Evolutionary conservation across 495 filamentous ascomycete species (phyloP), one percentile per base, ranked within the genome.

Genomic region (Xylaria grammica): DNA sequence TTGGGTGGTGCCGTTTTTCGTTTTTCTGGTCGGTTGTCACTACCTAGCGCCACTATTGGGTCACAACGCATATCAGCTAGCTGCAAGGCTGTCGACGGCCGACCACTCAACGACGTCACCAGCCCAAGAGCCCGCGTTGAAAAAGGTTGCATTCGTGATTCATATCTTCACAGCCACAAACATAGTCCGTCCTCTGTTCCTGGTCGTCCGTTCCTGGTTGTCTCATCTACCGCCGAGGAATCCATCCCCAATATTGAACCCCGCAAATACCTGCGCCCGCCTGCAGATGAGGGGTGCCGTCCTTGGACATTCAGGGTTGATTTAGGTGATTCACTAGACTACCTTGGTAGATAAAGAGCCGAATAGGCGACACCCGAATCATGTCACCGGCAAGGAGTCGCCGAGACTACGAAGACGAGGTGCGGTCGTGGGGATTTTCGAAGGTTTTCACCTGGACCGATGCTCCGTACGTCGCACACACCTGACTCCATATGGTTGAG

Each of bases 371-470:
- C 27, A 52, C 36, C 15, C 46, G 15, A 19, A 73, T 73, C 66
- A 62, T 59, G 48, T 62, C 54, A 38, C 20, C 52, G 29, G 3
- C 29, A 5, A 68, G 65, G 58, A 53, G 48, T 20, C 67, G 40
- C 42, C 51, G 32, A 24, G 67, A 74, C 45, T 66, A 59, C 19
- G 91, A 94, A 74, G 74, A 77, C 36, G 78, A 90, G 44, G 91
- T 95, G 34, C 78, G 81, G 27, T 84, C 87, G 24, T 95, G 91
- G 91, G 92, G 91, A 1, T 94, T 93, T 74, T 66, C 68, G 1
- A 81, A 87, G 70, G 89, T 93, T 63, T 94, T 93, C 62, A 93
- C 90, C 24, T 95, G 92, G 91, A 86, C 83, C 7, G 92, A 96
- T 79, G 79, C 85, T 27, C 86, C 87, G 87, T 91, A 87, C 56